Evolutionary conservation across 441 rosid species (phyloP).

Genomic region (Gossypium gossypioides): DNA sequence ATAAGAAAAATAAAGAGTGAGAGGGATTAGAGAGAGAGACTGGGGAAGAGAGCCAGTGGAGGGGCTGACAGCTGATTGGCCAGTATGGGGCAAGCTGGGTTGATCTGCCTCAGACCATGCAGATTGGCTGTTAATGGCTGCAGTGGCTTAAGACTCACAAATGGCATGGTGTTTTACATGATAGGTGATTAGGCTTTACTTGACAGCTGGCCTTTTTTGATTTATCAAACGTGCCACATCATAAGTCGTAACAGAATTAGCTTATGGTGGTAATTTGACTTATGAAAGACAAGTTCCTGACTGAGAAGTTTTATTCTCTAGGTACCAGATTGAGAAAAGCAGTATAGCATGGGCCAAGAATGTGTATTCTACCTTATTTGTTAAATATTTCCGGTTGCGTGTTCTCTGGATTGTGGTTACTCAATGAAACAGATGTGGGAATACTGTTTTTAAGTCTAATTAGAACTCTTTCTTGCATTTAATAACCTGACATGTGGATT

Average conservation of each 20-base stretch:
- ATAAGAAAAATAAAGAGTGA: not conserved
- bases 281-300: not conserved
- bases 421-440: not conserved
- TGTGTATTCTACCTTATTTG: not conserved
- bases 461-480: not conserved
- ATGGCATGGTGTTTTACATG: not conserved
- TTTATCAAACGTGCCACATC: not conserved
- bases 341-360: not conserved
- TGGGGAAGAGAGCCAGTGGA: not conserved
- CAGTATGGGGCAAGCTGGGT: not conserved
- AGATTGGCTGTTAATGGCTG: not conserved
- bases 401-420: not conserved
- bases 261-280: not conserved
- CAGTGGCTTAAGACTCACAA: not conserved
- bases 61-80: not conserved
- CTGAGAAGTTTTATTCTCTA: not conserved
- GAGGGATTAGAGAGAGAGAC: not conserved
- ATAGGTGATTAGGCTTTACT: not conserved
- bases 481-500: constrained; percentile 12
- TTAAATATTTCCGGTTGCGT: not conserved
- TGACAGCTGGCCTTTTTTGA: not conserved
- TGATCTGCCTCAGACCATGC: not conserved
- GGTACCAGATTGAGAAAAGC: not conserved
- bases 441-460: not conserved
- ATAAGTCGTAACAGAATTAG: not conserved